Evolutionary conservation across 1,139 yeast species (phyloP).

Genomic region (Kluyveromyces sp.): DNA sequence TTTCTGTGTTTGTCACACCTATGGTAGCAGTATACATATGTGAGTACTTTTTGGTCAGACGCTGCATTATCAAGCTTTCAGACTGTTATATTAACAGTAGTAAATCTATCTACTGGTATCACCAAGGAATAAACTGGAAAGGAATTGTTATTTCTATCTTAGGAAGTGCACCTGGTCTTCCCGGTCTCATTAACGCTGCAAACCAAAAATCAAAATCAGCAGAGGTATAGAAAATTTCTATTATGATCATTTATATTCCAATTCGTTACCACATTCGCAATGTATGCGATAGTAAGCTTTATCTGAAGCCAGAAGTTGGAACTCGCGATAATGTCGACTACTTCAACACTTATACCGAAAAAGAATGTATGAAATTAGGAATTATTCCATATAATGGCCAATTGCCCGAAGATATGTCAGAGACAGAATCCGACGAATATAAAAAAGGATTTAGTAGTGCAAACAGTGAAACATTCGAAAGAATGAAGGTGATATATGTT

Average conservation of each 20-base stretch:
- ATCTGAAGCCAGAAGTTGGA: conserved; percentile 20
- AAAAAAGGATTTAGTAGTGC: no score
- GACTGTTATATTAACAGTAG: conserved; percentile 27
- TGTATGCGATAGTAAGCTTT: not conserved
- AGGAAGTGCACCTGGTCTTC: conserved; percentile 24
- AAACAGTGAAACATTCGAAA: no score
- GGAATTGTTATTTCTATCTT: conserved; percentile 15
- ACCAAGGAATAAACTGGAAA: conserved; percentile 26
- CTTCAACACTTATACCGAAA: conserved; percentile 31
- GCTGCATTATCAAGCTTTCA: conserved; percentile 24
- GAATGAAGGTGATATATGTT: no score
- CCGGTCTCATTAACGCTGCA: conserved; percentile 25
- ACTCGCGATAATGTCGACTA: conserved; percentile 31
- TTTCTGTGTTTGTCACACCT: conserved; percentile 32
- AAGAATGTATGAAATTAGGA: conserved; percentile 6
- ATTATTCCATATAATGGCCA: no score
- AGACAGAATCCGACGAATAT: no score
- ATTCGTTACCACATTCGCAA: conserved; percentile 2
- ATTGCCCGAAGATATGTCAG: no score
- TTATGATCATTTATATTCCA: conserved; percentile 18
- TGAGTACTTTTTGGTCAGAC: conserved; percentile 30
- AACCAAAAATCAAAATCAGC: conserved; percentile 15
- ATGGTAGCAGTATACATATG: conserved; percentile 30
- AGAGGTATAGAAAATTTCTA: conserved; percentile 16
- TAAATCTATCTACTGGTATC: conserved; percentile 30